Base-by-base conservation (phyloP, 306 rosid species). In the Dalbergia cochinchinensis region DNA sequence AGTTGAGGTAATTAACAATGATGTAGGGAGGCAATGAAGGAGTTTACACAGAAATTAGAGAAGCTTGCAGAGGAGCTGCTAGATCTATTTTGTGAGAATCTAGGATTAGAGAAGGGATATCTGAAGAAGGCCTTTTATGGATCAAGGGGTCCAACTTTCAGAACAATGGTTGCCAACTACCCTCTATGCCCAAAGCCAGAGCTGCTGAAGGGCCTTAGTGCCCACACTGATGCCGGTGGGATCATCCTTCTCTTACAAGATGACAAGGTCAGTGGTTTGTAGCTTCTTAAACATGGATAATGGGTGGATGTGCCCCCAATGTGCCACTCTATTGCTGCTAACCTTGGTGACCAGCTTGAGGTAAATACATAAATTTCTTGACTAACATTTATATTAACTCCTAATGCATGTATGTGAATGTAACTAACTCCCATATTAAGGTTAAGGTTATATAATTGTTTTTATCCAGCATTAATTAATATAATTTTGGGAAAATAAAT, bases 151-250 rank as follows among this genome's bases (percentile, higher is more conserved):
- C 95, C 95, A 26, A 87, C 85, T 63, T 91, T 88, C 48, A 94
- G 94, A 8, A 91, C 91, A 68, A 91, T 89, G 82, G 94, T 91
- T 0, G 91, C 94, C 79, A 91, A 91, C 85, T 89, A 91, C 83
- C 94, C 97, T 1, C 82, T 88, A 0, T 91, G 97, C n/a, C 94
- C 97, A 0, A 88, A 87, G 13, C 94, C 94, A 9, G 97, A 90
- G 19, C 67, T 90, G 31, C 87, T 91, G 73, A 88, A 91, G 78
- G 97, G 97, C 47, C 97, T 90, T 47, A 76, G 97, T 5, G 92
- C 97, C 8, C 97, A 91, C 76, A 91, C 97, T 4, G 97, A 91
- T 62, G 97, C 94, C 3, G 97, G 94, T n/a, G 97, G 97, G 19
- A 79, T 91, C 39, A 85, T 91, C 82, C 86, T 91, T 6, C 91